Base-by-base conservation (phyloP, 2,329 filamentous ascomycete genomes). In the Sodiomyces alkalinus region DNA sequence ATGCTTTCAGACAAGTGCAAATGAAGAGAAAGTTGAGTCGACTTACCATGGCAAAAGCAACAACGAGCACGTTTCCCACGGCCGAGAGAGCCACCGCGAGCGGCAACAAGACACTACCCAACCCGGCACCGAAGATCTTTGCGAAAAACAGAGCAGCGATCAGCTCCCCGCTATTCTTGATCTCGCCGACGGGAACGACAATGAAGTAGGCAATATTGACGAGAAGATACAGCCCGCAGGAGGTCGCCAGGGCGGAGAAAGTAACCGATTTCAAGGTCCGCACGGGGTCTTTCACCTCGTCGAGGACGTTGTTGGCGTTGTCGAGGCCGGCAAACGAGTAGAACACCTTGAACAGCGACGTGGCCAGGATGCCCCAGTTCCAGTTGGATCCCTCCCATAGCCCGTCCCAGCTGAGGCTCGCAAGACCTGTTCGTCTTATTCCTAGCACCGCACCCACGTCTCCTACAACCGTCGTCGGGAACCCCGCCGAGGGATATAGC, bases 1-100 rank as follows among this genome's bases (percentile, higher is more conserved):
- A 21, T 8, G 12, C 19, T n/a, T 21, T n/a, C n/a, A n/a, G n/a
- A n/a, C n/a, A n/a, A n/a, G n/a, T n/a, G n/a, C 16, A n/a, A n/a
- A 17, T 27, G 19, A 16, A 17, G n/a, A 12, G 12, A 14, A 10
- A 5, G 21, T 14, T n/a, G 4, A 18, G n/a, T n/a, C n/a, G 16
- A 48, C 62, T 41, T 55, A 77, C 75, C 47, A 75, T 48, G 2
- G 73, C 62, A 45, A 80, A 82, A 0, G 72, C 71, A 3, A 78
- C 74, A 0, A 79, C 74, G 64, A 82, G 74, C 10, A 82, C 75
- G 43, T 82, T 82, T 0, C 76, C 78, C 2, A 62, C 66, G 0
- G 74, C 74, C 2, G 73, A 79, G 15, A 79, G 50, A 0, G 76
- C 76, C 19, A 82, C 72, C 1, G 70, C 66, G 7, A 79, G 46